Conservation (phyloP, 129 eudicot genomes). For the Saposhnikovia divaricata region DNA sequence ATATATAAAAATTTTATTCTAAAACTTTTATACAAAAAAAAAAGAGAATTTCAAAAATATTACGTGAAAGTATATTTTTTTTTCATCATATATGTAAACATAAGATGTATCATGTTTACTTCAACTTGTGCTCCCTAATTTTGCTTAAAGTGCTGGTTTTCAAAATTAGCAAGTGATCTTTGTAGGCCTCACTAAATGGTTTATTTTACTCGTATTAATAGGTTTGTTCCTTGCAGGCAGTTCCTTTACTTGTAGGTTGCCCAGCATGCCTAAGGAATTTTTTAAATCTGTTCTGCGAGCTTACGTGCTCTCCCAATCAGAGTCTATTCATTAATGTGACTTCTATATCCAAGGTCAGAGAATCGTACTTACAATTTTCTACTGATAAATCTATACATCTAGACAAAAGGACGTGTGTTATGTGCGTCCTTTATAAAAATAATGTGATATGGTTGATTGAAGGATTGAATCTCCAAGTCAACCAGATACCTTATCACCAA, state of each 20-base stretch:
- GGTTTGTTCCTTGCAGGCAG: slow-evolving; percentile 55
- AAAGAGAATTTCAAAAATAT: no score
- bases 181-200: not conserved
- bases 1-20: no score
- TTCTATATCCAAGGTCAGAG: slow-evolving; percentile 59
- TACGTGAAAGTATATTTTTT: no score
- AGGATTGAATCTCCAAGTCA: not conserved
- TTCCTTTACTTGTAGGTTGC: slow-evolving; percentile 96
- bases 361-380: not conserved
- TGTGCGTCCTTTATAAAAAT: not conserved
- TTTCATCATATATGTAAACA: not conserved
- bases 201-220: slow-evolving; percentile 8
- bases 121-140: not conserved
- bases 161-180: not conserved
- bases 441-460: not conserved
- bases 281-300: slow-evolving; percentile 94
- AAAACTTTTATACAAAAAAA: no score
- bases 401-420: not conserved
- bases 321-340: slow-evolving; percentile 94
- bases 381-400: not conserved
- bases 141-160: not conserved
- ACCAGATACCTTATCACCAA: not conserved
- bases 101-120: not conserved
- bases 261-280: slow-evolving; percentile 98
- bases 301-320: slow-evolving; percentile 93